These are phyloP conservation scores for Exophiala sp. DNA, from an alignment of 2,329 filamentous ascomycete species.

Conservation along the genomic window DNA sequence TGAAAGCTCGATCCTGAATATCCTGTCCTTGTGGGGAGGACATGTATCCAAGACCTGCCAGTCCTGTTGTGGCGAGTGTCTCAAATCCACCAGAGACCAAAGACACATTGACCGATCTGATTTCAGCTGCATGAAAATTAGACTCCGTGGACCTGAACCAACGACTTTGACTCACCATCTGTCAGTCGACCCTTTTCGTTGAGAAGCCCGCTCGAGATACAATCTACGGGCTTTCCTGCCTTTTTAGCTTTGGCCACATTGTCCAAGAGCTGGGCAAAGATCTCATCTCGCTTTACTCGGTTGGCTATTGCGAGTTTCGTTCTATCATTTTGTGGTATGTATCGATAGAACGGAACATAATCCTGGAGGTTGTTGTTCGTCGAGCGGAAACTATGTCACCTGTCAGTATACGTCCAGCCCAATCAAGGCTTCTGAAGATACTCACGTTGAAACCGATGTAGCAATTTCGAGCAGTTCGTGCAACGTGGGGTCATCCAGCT, in stretches of 20 bases:
- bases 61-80: conserved; percentile 54
- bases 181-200: conserved; percentile 1
- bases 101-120: neutral
- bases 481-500: neutral
- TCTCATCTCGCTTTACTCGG: neutral
- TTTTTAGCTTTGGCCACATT: neutral
- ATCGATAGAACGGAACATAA: conserved; percentile 53
- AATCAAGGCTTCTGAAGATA: neutral
- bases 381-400: conserved; percentile 1
- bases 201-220: neutral
- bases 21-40: conserved; percentile 54
- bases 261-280: neutral
- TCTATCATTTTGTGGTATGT: neutral
- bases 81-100: conserved; percentile 57
- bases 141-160: no score
- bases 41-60: conserved; percentile 52
- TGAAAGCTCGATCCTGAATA: conserved; percentile 54
- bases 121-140: neutral
- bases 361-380: conserved; percentile 49
- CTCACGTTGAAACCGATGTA: neutral
- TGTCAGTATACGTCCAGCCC: neutral
- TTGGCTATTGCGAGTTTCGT: neutral
- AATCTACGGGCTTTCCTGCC: neutral
- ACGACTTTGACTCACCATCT: neutral
- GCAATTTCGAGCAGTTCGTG: neutral